Evolutionary conservation across 257 asterid species (phyloP).

Genomic region (Lantana camara): DNA sequence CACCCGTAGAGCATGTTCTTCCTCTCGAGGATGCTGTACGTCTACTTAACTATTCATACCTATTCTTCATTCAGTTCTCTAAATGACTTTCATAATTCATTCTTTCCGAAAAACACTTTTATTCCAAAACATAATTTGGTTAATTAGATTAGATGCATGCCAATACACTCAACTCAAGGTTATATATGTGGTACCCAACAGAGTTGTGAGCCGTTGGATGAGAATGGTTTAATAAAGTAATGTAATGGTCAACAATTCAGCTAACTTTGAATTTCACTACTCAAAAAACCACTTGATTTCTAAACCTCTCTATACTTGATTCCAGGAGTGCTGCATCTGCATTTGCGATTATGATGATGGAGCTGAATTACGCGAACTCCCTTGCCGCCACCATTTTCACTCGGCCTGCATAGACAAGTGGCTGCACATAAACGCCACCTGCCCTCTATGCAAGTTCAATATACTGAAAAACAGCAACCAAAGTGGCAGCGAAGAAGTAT

Average conservation of each 20-base stretch:
- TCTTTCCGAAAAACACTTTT: background rate
- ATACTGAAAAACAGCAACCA: constrained; percentile 73
- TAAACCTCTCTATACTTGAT: constrained; percentile 11
- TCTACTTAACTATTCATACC: constrained; percentile 7
- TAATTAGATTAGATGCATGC: too few relatives aligned
- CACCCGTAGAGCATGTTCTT: constrained; percentile 81
- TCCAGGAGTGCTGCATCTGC: constrained; percentile 97
- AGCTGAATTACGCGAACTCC: constrained; percentile 88
- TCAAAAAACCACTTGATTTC: background rate
- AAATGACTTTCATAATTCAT: background rate
- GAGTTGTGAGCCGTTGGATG: too few relatives aligned
- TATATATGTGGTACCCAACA: too few relatives aligned
- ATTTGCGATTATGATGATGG: constrained; percentile 89
- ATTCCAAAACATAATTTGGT: too few relatives aligned
- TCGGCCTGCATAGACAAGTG: constrained; percentile 90
- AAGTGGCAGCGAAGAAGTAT: constrained; percentile 76
- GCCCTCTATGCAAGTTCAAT: constrained; percentile 95
- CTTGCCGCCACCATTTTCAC: constrained; percentile 96
- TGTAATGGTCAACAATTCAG: too few relatives aligned
- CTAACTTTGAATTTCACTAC: background rate
- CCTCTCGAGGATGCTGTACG: constrained; percentile 92
- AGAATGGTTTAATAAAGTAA: too few relatives aligned
- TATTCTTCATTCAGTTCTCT: background rate
- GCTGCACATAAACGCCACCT: constrained; percentile 90
- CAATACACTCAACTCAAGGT: too few relatives aligned